Evolutionary conservation across 352 stramenopile species (phyloP).

Genomic region (Thraustochytrium sp.): DNA sequence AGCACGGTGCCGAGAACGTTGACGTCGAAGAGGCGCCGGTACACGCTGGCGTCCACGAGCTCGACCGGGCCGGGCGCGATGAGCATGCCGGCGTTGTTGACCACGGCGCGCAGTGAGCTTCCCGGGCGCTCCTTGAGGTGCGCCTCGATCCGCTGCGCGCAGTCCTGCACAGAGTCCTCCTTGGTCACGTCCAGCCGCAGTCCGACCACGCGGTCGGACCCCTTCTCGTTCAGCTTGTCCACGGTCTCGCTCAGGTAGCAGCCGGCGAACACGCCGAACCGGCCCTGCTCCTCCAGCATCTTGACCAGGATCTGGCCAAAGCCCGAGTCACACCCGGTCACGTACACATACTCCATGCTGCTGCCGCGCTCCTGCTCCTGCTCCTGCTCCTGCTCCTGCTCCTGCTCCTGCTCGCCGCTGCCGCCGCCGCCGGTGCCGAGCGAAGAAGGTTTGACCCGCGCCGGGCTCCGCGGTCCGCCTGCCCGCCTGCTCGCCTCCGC

Average conservation of each 20-base stretch:
- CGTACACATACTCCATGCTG: slow-evolving; percentile 39
- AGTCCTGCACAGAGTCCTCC: background rate
- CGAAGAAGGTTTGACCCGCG: too few relatives aligned
- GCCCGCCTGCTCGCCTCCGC: too few relatives aligned
- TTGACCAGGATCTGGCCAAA: slow-evolving; percentile 43
- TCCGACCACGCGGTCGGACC: background rate
- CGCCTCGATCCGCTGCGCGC: background rate
- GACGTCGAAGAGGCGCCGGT: slow-evolving; percentile 31
- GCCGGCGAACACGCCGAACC: slow-evolving; percentile 27
- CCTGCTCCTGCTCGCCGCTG: too few relatives aligned
- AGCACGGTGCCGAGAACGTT: slow-evolving; percentile 42
- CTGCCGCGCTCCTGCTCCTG: background rate
- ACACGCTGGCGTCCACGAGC: background rate
- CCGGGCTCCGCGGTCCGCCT: too few relatives aligned
- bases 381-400: background rate
- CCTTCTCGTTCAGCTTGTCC: slow-evolving; percentile 17
- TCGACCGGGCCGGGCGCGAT: slow-evolving; percentile 26
- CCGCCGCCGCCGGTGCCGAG: too few relatives aligned
- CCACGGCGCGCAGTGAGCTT: slow-evolving; percentile 5
- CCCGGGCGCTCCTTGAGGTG: background rate
- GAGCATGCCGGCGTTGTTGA: slow-evolving; percentile 42
- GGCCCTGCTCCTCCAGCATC: slow-evolving; percentile 27
- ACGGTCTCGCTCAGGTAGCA: slow-evolving; percentile 23
- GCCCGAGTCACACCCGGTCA: slow-evolving; percentile 35
- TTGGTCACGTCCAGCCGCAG: slow-evolving; percentile 34